Base-by-base conservation (phyloP, 495 filamentous ascomycete genomes). In the Penicillium bialowiezense region DNA sequence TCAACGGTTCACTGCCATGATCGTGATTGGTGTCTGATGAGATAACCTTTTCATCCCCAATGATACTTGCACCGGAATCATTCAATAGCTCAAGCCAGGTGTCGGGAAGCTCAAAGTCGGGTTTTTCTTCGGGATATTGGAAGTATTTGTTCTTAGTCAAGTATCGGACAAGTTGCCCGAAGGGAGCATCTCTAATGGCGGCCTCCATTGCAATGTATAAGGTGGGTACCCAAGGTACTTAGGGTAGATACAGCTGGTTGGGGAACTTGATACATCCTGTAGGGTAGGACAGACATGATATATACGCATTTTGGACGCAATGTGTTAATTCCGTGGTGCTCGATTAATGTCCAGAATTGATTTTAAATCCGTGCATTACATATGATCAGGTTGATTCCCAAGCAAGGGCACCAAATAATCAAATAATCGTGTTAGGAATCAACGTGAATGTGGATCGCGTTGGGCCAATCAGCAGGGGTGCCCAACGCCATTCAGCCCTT, bases 41-140 rank as follows among this genome's bases (percentile, higher is more conserved):
- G 21, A 18, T 24, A 35, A 8, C 24, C 20, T 47, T 47, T 8
- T 67, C 55, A 13, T 64, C 15, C 26, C 13, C 44, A 12, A n/a
- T 12, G 3, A 2, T 12, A 5, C 32, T 34, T 15, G 48, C 34
- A 2, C 18, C 12, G 5, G 37, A 48, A 2, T 42, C 29, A 21
- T 59, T 46, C 52, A 62, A 43, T n/a, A 62, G 39, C 28, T 59
- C 38, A 12, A 61, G 59, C 65, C 79, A 84, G 49, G 58, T 26
- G 24, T 72, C 64, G 2, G 78, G 75, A 8, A 79, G 64, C 54
- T 72, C 50, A 56, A 83, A 83, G 42, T 63, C 71, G 17, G 70
- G 51, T 35, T 68, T 59, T 46, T 82, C 79, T 67, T 83, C 78
- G 5, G 77, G 77, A 41, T 83, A 84, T 57, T 71, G 63, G 23